Conservation (phyloP, 176 grass and related monocot genomes). For the Carex parvula region DNA sequence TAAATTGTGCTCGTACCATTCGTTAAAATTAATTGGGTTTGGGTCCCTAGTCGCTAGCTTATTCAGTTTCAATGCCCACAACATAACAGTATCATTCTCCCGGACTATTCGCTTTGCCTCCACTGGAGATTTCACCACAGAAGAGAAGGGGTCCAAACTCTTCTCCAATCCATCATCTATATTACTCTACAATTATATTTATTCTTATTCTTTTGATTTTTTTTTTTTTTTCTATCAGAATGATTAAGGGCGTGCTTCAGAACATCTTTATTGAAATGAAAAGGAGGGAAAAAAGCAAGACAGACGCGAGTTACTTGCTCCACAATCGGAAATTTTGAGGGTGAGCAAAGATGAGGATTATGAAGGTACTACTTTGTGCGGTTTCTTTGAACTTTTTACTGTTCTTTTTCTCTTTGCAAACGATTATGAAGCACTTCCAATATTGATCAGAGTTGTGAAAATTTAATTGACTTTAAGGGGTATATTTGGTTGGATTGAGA, state of each 20-base stretch:
- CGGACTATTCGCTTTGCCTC: slow-evolving; percentile 6
- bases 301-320: no score
- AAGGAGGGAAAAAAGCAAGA: no score
- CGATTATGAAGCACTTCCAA: no score
- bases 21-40: neutral
- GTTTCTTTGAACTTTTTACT: no score
- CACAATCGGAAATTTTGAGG: no score
- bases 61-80: slow-evolving; percentile 12
- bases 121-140: slow-evolving; percentile 13
- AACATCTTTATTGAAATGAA: no score
- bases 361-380: no score
- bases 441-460: no score
- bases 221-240: neutral
- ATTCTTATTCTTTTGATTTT: neutral
- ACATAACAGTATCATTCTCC: slow-evolving; percentile 26
- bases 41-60: neutral
- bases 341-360: no score
- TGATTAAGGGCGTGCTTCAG: neutral
- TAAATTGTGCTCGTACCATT: neutral
- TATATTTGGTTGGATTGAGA: no score
- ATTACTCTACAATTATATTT: neutral
- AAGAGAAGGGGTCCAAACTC: neutral
- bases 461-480: no score
- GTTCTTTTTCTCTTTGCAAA: no score
- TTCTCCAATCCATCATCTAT: neutral